Conservation (phyloP, 306 rosid species). For the Cotoneaster glaucophyllus region DNA sequence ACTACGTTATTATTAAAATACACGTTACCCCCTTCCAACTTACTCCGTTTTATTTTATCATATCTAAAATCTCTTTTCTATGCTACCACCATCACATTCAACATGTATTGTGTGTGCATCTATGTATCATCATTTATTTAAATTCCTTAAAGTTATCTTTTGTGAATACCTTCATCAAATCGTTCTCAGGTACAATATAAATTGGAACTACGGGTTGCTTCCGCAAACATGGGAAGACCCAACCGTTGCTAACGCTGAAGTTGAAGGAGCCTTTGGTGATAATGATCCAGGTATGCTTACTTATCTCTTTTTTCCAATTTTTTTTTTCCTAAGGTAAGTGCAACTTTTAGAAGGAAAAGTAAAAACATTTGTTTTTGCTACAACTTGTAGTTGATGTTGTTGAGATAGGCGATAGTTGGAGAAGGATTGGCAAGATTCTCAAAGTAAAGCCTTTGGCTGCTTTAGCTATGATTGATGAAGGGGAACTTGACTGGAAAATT, state of each 20-base stretch:
- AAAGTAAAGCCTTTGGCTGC: constrained; percentile 90
- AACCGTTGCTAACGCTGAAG: constrained; percentile 66
- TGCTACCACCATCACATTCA: background rate
- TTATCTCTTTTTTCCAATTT: background rate
- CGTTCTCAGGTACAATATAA: constrained; percentile 59
- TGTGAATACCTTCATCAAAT: background rate
- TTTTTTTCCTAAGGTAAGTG: background rate
- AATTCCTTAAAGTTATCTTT: background rate
- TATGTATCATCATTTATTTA: background rate
- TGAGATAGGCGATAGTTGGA: constrained; percentile 63
- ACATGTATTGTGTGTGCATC: background rate
- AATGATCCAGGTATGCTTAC: constrained; percentile 67
- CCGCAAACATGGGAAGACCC: constrained; percentile 99
- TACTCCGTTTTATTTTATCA: background rate
- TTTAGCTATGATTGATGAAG: constrained; percentile 97
- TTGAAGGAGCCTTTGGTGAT: constrained; percentile 93
- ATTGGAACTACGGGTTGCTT: constrained; percentile 94
- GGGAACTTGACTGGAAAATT: constrained; percentile 99
- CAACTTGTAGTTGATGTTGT: constrained; percentile 74
- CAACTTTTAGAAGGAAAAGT: background rate
- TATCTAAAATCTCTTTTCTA: background rate
- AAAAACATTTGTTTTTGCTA: constrained; percentile 1
- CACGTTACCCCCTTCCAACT: background rate
- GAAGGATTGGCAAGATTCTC: constrained; percentile 75
- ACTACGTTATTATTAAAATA: background rate